Base-by-base conservation (phyloP, 768 basidiomycete species). In the Mycena haematopus region DNA sequence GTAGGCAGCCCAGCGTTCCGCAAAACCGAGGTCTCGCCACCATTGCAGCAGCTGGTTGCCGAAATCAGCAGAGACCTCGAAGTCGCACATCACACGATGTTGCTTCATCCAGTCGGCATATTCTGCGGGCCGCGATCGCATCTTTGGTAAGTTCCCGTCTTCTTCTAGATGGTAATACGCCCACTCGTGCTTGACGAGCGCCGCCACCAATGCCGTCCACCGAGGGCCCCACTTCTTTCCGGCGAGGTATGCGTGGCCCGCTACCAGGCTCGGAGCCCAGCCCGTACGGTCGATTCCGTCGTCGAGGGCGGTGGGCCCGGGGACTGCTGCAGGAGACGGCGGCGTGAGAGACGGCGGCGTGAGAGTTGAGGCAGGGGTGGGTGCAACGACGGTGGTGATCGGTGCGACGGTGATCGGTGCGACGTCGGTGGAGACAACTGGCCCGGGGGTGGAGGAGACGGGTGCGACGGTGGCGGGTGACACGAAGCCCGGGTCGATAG, bases 211-310 rank as follows among this genome's bases (percentile, higher is more conserved):
- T 15, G 17, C 19, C 17, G 6, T 42, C 36, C 52, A 54, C 9
- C 17, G n/a, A 4, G 21, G 13, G 3, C 52, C 52, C 52, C 52
- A 54, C 6, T 25, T 29, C 38, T 54, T 54, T 36, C 19, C 21
- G 17, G 52, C 21, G 5, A 54, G 36, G 13, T 54, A 54, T 1
- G 38, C 38, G 22, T 54, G 52, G 4, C 36, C 22, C 11, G 3
- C 8, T 6, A 54, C 15, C 22, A 54, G 27, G 6, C 52, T 42
- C 6, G 22, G 13, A 5, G 35, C 22, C 52, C 38, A 54, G 2
- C 13, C 52, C 2, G 36, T 25, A 17, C 52, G 35, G 33, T 54
- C 38, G 19, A 54, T 27, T 27, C 52, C 52, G 52, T 54, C 52
- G 19, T n/a, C 40, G 2, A 14, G 36, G 14, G 15, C n/a, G 6